Base-by-base conservation (phyloP, 2,329 filamentous ascomycete species). In the Exophiala spinifera region DNA sequence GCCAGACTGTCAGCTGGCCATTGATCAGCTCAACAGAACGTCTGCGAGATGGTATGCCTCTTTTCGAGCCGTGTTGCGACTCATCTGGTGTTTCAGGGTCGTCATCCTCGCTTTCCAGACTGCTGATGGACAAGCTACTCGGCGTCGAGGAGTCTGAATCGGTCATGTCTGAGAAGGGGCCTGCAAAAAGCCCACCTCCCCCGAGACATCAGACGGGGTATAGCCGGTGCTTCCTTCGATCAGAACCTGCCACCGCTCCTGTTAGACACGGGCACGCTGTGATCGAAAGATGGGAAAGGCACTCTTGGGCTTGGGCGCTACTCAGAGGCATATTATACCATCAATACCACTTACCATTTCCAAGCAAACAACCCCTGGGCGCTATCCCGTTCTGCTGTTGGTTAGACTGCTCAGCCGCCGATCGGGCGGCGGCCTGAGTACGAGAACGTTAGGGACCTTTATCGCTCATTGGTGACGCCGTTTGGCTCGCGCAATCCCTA, bases 21-120 rank as follows among this genome's bases (percentile, higher is more conserved):
- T 47, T 46, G 31, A 55, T 47, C 28, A 51, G 53, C 43, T 55
- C 42, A 13, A 13, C 17, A 36, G 48, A 55, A 37, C 20, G 10
- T 3, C 23, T 23, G n/a, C 23, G 17, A 14, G 46, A 15, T 15
- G 46, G 40, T 14, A 10, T 49, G 14, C 2, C 36, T 19, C 8
- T 39, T 39, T n/a, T 39, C 11, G n/a, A 39, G 36, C 36, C 14
- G 11, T 7, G 13, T 39, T 39, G 36, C 36, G 17, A 19, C 14
- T 10, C n/a, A 39, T 14, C 14, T 3, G 11, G 28, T 31, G 28
- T 31, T 11, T 31, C 28, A 10, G 3, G 7, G 8, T 31, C 28
- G 28, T 31, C 8, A 31, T 31, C 28, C 28, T 31, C 28, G 28
- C 3, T 10, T 10, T 31, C 28, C 28, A 10, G 28, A 11, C 28